phyloP scores from a whole-genome alignment of 495 filamentous ascomycete species.

The Opeltia flavorubescens region DNA sequence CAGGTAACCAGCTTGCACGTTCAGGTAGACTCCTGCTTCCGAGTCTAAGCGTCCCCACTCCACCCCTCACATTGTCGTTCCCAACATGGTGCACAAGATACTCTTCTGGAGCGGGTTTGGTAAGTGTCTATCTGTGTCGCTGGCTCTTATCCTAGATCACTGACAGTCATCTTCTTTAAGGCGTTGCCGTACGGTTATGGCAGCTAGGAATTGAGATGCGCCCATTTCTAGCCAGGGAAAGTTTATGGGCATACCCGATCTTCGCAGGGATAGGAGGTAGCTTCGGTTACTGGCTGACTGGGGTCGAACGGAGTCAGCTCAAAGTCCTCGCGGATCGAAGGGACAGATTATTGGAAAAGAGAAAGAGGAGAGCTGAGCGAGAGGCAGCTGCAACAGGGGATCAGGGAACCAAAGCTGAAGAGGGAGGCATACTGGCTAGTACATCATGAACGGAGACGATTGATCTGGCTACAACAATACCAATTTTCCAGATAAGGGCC shows the following conservation, averaged over 20 bases:
- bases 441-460: no score
- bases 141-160: background rate
- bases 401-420: background rate
- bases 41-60: background rate
- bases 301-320: conserved; percentile 66
- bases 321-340: conserved; percentile 61
- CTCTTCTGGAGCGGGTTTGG: conserved; percentile 97
- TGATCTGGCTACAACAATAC: no score
- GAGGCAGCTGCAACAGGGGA: conserved; percentile 21
- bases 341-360: conserved; percentile 71
- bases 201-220: conserved; percentile 98
- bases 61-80: background rate
- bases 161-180: conserved; percentile 28
- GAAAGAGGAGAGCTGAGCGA: conserved; percentile 55
- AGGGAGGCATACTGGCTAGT: no score
- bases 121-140: conserved; percentile 29
- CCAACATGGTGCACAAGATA: conserved; percentile 58
- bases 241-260: conserved; percentile 82
- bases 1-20: background rate
- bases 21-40: background rate
- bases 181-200: conserved; percentile 80
- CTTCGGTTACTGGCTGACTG: conserved; percentile 93
- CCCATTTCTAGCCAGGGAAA: conserved; percentile 64
- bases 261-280: conserved; percentile 71
- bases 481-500: no score